Conservation (phyloP, 352 stramenopile genomes). For the Globisporangium perplexum region DNA sequence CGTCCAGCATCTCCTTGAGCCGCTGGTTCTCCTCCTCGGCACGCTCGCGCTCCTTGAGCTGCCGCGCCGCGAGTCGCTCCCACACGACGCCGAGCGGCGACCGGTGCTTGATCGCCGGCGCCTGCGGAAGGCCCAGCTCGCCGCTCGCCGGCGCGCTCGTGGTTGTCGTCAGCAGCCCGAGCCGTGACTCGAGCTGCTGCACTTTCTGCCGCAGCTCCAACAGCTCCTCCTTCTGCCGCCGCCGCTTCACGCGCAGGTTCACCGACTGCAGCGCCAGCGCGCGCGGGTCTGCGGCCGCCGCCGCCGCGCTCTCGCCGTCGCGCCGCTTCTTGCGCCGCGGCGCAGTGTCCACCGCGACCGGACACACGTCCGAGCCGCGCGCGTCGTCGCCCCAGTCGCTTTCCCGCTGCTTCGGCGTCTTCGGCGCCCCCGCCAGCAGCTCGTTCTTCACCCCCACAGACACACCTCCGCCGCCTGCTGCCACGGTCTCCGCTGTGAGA, state of each 20-base stretch:
- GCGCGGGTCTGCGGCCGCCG: conserved; percentile 2
- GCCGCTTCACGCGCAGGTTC: conserved; percentile 10
- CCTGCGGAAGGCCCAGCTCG: background rate
- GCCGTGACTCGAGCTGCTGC: conserved; percentile 10
- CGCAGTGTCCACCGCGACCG: conserved; percentile 3
- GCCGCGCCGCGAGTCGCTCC: conserved; percentile 10
- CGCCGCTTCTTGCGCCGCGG: conserved; percentile 8
- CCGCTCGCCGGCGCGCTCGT: background rate
- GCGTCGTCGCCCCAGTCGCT: background rate
- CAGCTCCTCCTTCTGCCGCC: conserved; percentile 10
- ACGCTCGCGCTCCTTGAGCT: conserved; percentile 11
- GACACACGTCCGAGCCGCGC: background rate
- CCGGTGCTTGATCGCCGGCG: conserved; percentile 6
- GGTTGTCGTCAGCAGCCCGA: conserved; percentile 7
- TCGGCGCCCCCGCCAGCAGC: background rate
- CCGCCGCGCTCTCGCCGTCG: background rate
- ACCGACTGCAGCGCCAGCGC: conserved; percentile 7
- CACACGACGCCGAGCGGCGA: conserved; percentile 11
- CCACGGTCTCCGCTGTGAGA: background rate
- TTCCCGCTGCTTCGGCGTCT: background rate
- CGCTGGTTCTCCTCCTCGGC: conserved; percentile 11
- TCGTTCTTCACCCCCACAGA: background rate
- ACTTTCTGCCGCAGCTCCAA: conserved; percentile 13
- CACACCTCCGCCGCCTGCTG: no score
- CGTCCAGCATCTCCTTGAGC: conserved; percentile 12